These are phyloP conservation scores for Parascedosporium putredinis DNA, from an alignment of 2,329 filamentous ascomycete species.

Conservation along the genomic window DNA sequence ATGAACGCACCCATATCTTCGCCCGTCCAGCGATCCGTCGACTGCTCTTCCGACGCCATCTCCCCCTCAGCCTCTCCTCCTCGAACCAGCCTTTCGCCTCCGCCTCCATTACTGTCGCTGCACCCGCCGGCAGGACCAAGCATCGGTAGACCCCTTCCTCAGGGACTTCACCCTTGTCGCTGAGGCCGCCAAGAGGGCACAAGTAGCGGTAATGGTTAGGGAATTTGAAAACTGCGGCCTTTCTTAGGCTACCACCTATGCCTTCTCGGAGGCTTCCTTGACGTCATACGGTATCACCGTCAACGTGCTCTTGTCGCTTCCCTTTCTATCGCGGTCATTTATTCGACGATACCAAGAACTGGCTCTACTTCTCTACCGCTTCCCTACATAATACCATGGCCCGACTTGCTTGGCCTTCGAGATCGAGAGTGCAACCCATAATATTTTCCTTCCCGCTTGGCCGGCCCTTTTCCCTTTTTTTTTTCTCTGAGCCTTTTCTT, in stretches of 20 bases:
- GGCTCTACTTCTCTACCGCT: too few relatives aligned
- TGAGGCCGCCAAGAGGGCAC: constrained; percentile 85
- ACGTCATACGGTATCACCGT: neutral
- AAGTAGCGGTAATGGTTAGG: constrained; percentile 79
- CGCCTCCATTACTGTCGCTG: constrained; percentile 14
- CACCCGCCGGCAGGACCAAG: constrained; percentile 10
- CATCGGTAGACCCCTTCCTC: constrained; percentile 49
- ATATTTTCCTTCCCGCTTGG: too few relatives aligned
- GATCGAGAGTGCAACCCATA: too few relatives aligned
- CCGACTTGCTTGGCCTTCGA: too few relatives aligned
- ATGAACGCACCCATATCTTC: constrained; percentile 8
- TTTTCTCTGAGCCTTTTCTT: too few relatives aligned
- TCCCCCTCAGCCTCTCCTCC: constrained; percentile 24
- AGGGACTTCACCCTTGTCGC: constrained; percentile 78
- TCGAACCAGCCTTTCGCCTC: constrained; percentile 16
- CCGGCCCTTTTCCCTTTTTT: too few relatives aligned
- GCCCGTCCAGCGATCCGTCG: neutral
- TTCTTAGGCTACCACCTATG: constrained; percentile 16
- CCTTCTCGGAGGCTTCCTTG: neutral
- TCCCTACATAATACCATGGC: too few relatives aligned
- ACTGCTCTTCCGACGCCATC: constrained; percentile 3
- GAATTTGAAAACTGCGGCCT: constrained; percentile 69
- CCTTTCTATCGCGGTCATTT: too few relatives aligned
- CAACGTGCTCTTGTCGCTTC: too few relatives aligned
- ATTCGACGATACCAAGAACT: too few relatives aligned